Evolutionary conservation across 768 basidiomycete species (phyloP), one percentile per base, ranked within the genome.

Genomic region (Boletus edulis): DNA sequence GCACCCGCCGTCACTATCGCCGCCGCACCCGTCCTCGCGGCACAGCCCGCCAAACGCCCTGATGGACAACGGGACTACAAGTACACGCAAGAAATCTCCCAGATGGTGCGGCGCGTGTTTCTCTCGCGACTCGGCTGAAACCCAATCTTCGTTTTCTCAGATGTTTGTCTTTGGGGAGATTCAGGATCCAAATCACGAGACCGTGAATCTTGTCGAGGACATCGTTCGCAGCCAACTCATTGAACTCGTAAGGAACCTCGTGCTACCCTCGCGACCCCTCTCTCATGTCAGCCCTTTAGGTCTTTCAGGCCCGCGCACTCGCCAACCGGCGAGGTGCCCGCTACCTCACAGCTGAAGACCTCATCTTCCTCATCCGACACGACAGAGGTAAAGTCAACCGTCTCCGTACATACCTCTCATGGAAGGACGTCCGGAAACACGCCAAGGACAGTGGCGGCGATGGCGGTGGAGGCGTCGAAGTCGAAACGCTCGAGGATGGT

Each of bases 121-220:
- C n/a, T n/a, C 14, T 39, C 31, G 7, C 27, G 11, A 14, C 32
- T 27, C 52, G 13, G 13, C 44, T 32, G 9, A 27, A 15, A 17
- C 3, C 45, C 13, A 20, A 24, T 31, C 6, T 10, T 1, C 20
- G 52, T 38, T 49, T 27, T 12, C 31, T 29, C 57, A 94, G 92
- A 94, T 97, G 92, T 97, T 96, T 66, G 95, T 97, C 42, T 96
- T 97, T 70, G 94, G 94, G 10, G 94, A 95, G 73, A 90, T 96
- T 4, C 90, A 94, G 67, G 93, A 96, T 54, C 92, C 94, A 2
- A 82, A 86, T 51, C 78, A 80, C 14, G 93, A 93, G 52, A 94
- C 95, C 0, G 89, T 94, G 14, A 91, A 91, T 64, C 81, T 94
- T 32, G 91, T 98, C n/a, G 94, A 98, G 70, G 94, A 98, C 66